Conservation (phyloP, 306 rosid species). For the Quercus mongolica region DNA sequence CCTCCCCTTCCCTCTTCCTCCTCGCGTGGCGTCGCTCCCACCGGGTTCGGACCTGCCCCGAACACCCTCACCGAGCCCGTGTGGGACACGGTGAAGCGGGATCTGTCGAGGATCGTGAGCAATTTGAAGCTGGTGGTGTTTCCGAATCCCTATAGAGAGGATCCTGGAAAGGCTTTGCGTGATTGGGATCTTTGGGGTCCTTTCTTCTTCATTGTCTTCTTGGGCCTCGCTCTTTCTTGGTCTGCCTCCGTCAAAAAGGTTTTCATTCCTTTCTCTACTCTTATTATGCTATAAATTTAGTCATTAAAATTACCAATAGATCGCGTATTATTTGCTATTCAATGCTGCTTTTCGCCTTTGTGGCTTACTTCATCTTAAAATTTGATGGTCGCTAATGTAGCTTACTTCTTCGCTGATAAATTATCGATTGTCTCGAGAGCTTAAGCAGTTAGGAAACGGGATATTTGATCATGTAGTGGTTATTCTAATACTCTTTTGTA, state of each 20-base stretch:
- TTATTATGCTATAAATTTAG: too few species aligned
- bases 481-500: too few species aligned
- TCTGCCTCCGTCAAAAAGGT: conserved; percentile 98
- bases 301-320: too few species aligned
- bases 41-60: conserved; percentile 74
- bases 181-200: conserved; percentile 99
- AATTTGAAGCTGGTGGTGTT: conserved; percentile 96
- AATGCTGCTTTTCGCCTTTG: too few species aligned
- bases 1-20: conserved; percentile 9
- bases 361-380: too few species aligned
- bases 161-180: conserved; percentile 91
- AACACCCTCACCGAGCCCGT: conserved; percentile 95
- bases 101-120: conserved; percentile 88
- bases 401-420: too few species aligned
- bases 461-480: too few species aligned
- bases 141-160: conserved; percentile 91
- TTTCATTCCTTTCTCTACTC: background rate
- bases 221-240: conserved; percentile 92
- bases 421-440: too few species aligned
- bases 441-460: too few species aligned
- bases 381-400: too few species aligned
- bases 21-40: background rate
- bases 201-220: conserved; percentile 91
- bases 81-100: conserved; percentile 92
- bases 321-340: too few species aligned